Evolutionary conservation across 2,329 filamentous ascomycete species (phyloP).

Genomic region (Penicillium digitatum): DNA sequence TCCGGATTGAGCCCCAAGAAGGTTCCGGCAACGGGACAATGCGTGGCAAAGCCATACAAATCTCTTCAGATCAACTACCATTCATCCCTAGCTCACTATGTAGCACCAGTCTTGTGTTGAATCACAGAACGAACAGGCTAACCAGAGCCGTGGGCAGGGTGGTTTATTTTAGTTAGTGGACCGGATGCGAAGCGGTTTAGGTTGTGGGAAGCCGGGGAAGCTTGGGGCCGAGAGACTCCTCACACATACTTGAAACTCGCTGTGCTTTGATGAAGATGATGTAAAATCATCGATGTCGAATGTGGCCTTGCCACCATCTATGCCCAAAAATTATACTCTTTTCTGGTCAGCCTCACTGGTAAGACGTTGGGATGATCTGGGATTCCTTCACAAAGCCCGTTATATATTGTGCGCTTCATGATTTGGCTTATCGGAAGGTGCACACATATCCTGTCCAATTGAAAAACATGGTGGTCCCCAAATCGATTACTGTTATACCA

Average conservation of each 20-base stretch:
- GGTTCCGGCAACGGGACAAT: conserved; percentile 1
- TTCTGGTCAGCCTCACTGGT: not conserved
- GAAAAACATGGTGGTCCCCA: too few relatives aligned
- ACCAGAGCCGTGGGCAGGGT: not conserved
- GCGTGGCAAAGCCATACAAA: not conserved
- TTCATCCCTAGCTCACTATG: not conserved
- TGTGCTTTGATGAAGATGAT: not conserved
- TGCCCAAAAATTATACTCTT: not conserved
- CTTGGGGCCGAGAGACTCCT: not conserved
- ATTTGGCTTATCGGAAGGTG: not conserved
- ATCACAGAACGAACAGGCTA: not conserved
- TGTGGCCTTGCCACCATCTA: not conserved
- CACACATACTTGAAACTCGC: not conserved
- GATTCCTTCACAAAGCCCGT: too few relatives aligned
- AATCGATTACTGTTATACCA: not conserved
- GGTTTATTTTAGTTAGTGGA: not conserved
- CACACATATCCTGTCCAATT: not conserved
- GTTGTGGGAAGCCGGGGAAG: conserved; percentile 1
- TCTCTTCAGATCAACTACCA: not conserved
- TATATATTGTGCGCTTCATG: not conserved
- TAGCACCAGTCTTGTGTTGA: not conserved
- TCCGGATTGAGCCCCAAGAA: not conserved
- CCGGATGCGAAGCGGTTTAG: not conserved
- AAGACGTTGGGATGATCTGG: not conserved
- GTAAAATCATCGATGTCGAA: not conserved